Percentiles rank a stretch among this genome's conserved stretches.
Evolutionary conservation across 306 rosid species (phyloP).

Genomic region (Ceratonia siliqua): DNA sequence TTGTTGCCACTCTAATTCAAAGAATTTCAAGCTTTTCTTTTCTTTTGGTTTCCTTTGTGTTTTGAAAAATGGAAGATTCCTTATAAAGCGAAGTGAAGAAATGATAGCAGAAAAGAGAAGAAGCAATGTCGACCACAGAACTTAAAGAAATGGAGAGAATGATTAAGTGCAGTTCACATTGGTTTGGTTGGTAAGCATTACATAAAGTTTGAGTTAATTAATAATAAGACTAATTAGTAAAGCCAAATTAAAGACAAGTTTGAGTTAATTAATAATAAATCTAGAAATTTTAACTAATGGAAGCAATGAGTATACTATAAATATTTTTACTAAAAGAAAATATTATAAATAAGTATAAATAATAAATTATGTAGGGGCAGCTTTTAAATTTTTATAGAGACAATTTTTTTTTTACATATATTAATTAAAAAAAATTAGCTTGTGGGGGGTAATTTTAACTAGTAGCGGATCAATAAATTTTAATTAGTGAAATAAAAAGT

Average conservation of each 20-base stretch:
- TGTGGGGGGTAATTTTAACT: too few relatives aligned
- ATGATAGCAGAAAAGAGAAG: slow-evolving; percentile 18
- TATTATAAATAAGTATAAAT: too few relatives aligned
- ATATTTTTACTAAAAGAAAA: too few relatives aligned
- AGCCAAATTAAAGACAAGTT: background rate
- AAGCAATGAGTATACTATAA: too few relatives aligned
- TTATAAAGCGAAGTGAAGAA: slow-evolving; percentile 14
- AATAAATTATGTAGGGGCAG: too few relatives aligned
- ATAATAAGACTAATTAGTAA: background rate
- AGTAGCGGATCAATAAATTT: too few relatives aligned
- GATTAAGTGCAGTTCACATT: slow-evolving; percentile 22
- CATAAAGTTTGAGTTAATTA: background rate
- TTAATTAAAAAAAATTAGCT: too few relatives aligned
- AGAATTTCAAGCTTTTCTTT: background rate
- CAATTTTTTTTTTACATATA: too few relatives aligned
- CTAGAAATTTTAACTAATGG: background rate
- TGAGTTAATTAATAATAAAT: slow-evolving; percentile 11
- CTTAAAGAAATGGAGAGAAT: slow-evolving; percentile 14
- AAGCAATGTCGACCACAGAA: slow-evolving; percentile 5
- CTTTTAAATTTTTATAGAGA: too few relatives aligned
- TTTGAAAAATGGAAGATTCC: slow-evolving; percentile 22
- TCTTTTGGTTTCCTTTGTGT: background rate
- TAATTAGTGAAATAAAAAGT: too few relatives aligned
- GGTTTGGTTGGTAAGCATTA: slow-evolving; percentile 23
- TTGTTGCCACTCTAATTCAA: slow-evolving; percentile 10